Conservation (phyloP, 1,139 yeast genomes). For the Pichia sp. region DNA sequence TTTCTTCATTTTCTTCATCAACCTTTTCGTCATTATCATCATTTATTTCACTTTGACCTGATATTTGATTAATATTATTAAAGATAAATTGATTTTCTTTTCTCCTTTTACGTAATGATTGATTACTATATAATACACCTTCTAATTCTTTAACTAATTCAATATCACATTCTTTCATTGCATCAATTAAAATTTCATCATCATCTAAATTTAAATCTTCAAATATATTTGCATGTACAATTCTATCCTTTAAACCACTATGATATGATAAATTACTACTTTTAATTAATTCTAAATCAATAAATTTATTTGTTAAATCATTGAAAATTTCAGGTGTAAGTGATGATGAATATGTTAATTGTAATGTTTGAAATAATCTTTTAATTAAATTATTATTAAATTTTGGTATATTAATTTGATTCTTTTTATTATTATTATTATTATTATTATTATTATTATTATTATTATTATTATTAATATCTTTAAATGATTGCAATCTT, state of each 20-base stretch:
- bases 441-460: background rate
- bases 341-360: constrained; percentile 9
- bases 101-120: constrained; percentile 6
- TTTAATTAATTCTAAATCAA: constrained; percentile 31
- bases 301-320: constrained; percentile 30
- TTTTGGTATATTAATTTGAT: background rate
- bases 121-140: constrained; percentile 22
- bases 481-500: background rate
- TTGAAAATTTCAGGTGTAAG: constrained; percentile 15
- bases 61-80: constrained; percentile 1
- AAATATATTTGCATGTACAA: constrained; percentile 8
- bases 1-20: constrained; percentile 8
- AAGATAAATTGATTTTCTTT: constrained; percentile 9
- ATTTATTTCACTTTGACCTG: background rate
- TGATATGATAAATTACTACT: constrained; percentile 15
- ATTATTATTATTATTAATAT: background rate
- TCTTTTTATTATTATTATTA: background rate
- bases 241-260: constrained; percentile 8
- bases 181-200: constrained; percentile 19
- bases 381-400: constrained; percentile 19
- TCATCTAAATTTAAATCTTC: constrained; percentile 7
- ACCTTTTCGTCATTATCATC: constrained; percentile 1
- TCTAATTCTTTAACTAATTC: constrained; percentile 27
- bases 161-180: constrained; percentile 22
- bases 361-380: constrained; percentile 14